Conservation (phyloP, 805 yeast species). For the Debaryomyces castellii region DNA sequence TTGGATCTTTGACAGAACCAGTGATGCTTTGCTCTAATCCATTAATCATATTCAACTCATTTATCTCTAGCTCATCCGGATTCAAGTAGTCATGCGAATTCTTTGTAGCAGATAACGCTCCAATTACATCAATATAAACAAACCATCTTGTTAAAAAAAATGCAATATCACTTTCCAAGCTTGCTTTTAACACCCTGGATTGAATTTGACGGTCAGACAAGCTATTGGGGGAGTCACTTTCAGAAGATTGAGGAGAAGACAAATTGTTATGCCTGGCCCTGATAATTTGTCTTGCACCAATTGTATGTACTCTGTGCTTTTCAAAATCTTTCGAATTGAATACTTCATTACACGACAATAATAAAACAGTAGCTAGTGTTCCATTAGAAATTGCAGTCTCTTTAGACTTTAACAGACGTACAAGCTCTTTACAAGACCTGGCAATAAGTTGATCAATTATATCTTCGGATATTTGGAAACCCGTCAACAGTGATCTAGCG, state of each 20-base stretch:
- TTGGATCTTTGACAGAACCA: conserved; percentile 16
- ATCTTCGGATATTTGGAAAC: conserved; percentile 32
- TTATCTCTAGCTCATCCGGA: conserved; percentile 12
- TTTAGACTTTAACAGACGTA: conserved; percentile 49
- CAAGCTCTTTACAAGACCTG: conserved; percentile 56
- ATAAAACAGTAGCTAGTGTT: conserved; percentile 60
- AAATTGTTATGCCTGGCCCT: conserved; percentile 35
- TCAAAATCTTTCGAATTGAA: conserved; percentile 40
- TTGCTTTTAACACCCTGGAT: background rate
- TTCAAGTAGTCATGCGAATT: conserved; percentile 30
- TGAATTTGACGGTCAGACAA: background rate
- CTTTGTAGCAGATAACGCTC: conserved; percentile 57
- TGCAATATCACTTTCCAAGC: conserved; percentile 40
- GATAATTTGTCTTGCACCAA: conserved; percentile 67
- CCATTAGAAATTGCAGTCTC: conserved; percentile 60
- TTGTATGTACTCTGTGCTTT: conserved; percentile 63
- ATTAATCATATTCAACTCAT: conserved; percentile 17
- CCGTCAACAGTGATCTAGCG: conserved; percentile 24
- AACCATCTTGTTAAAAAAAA: conserved; percentile 68
- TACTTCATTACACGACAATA: conserved; percentile 57
- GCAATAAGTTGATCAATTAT: conserved; percentile 53
- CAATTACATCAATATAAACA: conserved; percentile 64
- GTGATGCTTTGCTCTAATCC: conserved; percentile 11
- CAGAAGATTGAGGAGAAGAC: background rate
- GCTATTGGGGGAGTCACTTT: background rate